A percentile compares a stretch with the other conserved stretches of the same genome.
Evolutionary conservation across 441 rosid genomes (phyloP).

Genomic region (Melastoma candidum): DNA sequence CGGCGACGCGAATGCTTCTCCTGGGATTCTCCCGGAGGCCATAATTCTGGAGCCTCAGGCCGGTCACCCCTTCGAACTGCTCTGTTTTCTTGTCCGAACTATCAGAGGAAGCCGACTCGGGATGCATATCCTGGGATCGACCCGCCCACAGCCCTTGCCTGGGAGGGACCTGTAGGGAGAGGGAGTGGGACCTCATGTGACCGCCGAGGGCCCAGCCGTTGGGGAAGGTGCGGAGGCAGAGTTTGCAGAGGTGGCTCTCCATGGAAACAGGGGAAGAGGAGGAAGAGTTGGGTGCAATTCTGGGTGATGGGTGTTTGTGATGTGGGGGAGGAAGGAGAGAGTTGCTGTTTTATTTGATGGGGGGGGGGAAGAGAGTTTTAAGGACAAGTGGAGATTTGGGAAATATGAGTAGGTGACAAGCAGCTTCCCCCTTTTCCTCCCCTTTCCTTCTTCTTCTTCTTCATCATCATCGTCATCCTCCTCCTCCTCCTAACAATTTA

Average conservation of each 20-base stretch:
- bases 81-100: constrained; percentile 19
- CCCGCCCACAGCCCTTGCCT: constrained; percentile 9
- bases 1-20: constrained; percentile 41
- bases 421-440: constrained; percentile 40
- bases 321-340: background rate
- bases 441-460: too few species aligned
- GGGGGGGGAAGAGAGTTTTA: constrained; percentile 19
- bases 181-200: constrained; percentile 82
- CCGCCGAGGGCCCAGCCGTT: constrained; percentile 80
- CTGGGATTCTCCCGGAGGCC: constrained; percentile 54
- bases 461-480: too few species aligned
- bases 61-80: constrained; percentile 14
- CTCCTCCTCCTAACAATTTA: too few species aligned
- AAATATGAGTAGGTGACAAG: constrained; percentile 75
- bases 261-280: constrained; percentile 14
- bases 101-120: constrained; percentile 33
- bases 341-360: constrained; percentile 8
- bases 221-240: constrained; percentile 53
- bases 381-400: constrained; percentile 23
- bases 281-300: constrained; percentile 10
- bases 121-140: constrained; percentile 29
- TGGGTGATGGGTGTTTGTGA: background rate
- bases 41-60: constrained; percentile 4
- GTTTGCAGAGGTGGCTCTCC: constrained; percentile 65
- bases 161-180: constrained; percentile 36